A percentile compares a stretch with the other conserved stretches of the same genome.
Evolutionary conservation across 225 moss, liverwort and hornwort species (phyloP).

Genomic region (Polytrichum commune): DNA sequence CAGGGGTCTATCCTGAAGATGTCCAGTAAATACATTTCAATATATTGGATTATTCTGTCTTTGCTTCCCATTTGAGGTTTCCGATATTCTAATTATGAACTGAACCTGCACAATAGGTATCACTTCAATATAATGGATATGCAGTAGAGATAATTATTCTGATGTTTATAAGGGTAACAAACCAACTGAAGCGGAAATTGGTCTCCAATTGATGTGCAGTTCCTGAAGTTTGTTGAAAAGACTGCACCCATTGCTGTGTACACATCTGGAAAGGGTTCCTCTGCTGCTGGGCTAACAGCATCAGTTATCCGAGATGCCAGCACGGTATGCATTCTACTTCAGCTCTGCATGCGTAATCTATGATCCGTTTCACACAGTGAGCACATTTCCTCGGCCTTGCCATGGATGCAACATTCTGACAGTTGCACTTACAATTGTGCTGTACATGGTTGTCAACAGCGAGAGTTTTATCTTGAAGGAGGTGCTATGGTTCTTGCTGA

Average conservation of each 20-base stretch:
- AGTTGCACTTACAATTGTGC: background rate
- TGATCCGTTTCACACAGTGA: background rate
- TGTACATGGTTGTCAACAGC: constrained; percentile 31
- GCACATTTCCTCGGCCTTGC: background rate
- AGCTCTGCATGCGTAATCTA: background rate
- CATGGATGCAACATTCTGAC: background rate
- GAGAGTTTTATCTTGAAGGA: constrained; percentile 95
- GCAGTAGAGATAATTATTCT: background rate
- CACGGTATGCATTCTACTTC: constrained; percentile 37
- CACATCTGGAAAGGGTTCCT: constrained; percentile 96
- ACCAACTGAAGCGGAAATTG: background rate
- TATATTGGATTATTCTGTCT: background rate
- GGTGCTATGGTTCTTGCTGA: constrained; percentile 99
- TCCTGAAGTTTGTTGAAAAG: constrained; percentile 97
- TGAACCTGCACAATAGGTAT: too few relatives aligned
- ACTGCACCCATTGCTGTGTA: constrained; percentile 97
- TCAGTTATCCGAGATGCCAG: constrained; percentile 94
- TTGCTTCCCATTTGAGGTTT: too few relatives aligned
- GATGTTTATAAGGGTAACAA: background rate
- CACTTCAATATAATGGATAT: too few relatives aligned
- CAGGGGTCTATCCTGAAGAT: background rate
- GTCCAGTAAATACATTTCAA: background rate
- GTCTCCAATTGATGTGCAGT: constrained; percentile 37
- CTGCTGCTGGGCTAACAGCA: constrained; percentile 93
- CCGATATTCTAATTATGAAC: too few relatives aligned